A percentile compares a stretch with the other conserved stretches of the same genome.
These are phyloP conservation scores for Coemansia sp. DNA, from an alignment of 192 early-diverging fungal genomes.

Conservation along the genomic window DNA sequence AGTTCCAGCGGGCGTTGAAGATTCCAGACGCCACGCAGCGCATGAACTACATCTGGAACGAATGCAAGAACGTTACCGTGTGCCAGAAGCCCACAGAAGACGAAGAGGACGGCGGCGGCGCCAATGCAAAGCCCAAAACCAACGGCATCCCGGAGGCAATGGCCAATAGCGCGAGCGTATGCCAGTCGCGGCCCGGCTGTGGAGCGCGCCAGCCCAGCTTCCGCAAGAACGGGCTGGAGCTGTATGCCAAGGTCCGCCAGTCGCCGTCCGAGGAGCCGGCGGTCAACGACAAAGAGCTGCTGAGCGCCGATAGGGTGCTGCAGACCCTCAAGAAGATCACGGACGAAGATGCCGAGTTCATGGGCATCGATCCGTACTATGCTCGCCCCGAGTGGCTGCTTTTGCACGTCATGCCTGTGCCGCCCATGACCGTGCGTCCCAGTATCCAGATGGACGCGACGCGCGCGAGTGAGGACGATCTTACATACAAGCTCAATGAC, in stretches of 20 bases:
- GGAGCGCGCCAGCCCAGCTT: slow-evolving; percentile 78
- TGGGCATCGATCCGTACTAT: slow-evolving; percentile 87
- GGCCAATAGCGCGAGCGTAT: slow-evolving; percentile 31
- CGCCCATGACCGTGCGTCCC: slow-evolving; percentile 94
- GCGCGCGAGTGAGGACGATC: slow-evolving; percentile 89
- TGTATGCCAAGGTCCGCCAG: slow-evolving; percentile 49
- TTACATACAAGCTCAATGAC: slow-evolving; percentile 91
- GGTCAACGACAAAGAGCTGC: slow-evolving; percentile 58
- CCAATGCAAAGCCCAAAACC: slow-evolving; percentile 9
- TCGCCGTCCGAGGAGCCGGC: slow-evolving; percentile 25
- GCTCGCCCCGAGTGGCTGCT: slow-evolving; percentile 99
- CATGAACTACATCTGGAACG: slow-evolving; percentile 83
- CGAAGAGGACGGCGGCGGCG: slow-evolving; percentile 19
- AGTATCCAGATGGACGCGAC: slow-evolving; percentile 92
- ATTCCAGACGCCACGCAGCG: slow-evolving; percentile 67
- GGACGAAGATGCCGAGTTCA: slow-evolving; percentile 76
- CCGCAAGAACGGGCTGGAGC: slow-evolving; percentile 74
- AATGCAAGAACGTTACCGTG: slow-evolving; percentile 76
- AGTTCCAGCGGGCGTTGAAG: slow-evolving; percentile 63
- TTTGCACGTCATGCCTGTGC: slow-evolving; percentile 88
- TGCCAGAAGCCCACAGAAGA: slow-evolving; percentile 75
- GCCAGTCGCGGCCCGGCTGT: slow-evolving; percentile 75
- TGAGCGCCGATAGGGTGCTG: slow-evolving; percentile 73
- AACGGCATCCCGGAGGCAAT: slow-evolving; percentile 12
- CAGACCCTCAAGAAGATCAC: slow-evolving; percentile 83